Evolutionary conservation across 345 rosid genomes (phyloP).

Genomic region (Erodium maritimum): DNA sequence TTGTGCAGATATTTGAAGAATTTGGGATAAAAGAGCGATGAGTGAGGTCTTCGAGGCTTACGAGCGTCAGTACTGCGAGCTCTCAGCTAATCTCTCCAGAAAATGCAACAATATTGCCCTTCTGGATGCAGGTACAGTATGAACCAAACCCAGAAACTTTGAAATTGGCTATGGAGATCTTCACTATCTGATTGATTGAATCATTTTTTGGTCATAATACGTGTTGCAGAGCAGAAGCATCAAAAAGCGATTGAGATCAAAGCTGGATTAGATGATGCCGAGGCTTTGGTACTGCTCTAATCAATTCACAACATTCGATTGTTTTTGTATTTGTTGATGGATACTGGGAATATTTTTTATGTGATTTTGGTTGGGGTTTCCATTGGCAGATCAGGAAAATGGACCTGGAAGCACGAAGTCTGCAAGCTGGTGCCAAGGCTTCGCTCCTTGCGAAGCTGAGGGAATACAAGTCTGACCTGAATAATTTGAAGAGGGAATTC

Average conservation of each 20-base stretch:
- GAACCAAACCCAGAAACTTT: background rate
- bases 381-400: conserved; percentile 56
- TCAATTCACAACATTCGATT: background rate
- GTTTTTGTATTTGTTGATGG: background rate
- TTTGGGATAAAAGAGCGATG: conserved; percentile 28
- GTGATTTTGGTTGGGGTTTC: background rate
- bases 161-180: background rate
- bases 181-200: background rate
- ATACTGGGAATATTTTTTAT: too few species aligned
- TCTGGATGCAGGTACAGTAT: conserved; percentile 39
- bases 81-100: conserved; percentile 69
- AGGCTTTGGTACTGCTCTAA: conserved; percentile 43
- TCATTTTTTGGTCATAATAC: background rate
- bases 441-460: conserved; percentile 73
- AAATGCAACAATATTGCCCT: conserved; percentile 56
- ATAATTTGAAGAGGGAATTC: conserved; percentile 65
- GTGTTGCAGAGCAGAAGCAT: conserved; percentile 51
- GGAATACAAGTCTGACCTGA: conserved; percentile 77
- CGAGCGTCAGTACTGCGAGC: too few species aligned
- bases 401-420: conserved; percentile 85
- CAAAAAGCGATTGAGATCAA: conserved; percentile 43
- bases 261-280: conserved; percentile 77
- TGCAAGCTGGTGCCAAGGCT: conserved; percentile 72
- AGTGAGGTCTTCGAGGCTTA: conserved; percentile 80
- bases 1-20: too few species aligned